phyloP scores from a whole-genome alignment of 164 flowering plant genomes.

The Magnolia kwangsiensis region DNA sequence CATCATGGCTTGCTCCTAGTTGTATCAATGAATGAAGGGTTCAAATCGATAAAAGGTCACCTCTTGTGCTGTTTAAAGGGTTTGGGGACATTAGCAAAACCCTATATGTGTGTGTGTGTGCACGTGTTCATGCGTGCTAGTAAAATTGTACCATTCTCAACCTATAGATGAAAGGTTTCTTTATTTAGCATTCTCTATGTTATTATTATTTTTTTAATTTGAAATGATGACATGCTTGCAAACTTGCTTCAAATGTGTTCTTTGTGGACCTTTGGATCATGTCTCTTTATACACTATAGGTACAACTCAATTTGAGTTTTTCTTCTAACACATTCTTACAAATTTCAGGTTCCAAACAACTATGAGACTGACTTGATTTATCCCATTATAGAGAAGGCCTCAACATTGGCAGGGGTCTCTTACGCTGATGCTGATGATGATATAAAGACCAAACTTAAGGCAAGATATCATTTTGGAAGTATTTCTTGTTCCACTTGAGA shows the following conservation, averaged over 20 bases:
- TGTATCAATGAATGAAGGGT: no score
- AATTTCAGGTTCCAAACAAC: constrained; percentile 84
- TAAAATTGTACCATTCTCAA: no score
- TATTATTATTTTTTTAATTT: no score
- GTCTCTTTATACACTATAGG: not conserved
- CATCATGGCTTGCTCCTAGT: no score
- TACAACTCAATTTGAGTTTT: not conserved
- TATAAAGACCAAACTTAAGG: constrained; percentile 69
- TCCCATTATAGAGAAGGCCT: constrained; percentile 88
- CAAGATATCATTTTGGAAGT: constrained; percentile 22
- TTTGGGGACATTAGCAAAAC: no score
- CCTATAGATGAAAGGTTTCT: not conserved
- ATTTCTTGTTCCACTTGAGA: not conserved
- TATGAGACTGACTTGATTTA: constrained; percentile 92
- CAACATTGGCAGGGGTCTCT: constrained; percentile 66
- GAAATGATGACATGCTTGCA: not conserved
- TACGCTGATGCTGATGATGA: constrained; percentile 58
- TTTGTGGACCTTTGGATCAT: not conserved
- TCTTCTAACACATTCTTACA: not conserved
- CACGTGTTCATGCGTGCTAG: no score
- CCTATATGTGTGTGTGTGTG: no score
- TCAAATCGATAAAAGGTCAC: no score
- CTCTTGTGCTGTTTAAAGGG: no score
- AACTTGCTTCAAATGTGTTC: not conserved
- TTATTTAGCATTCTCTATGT: not conserved